Evolutionary conservation across 2,329 filamentous ascomycete genomes (phyloP).

Genomic region (Rhinocladiella mackenziei): DNA sequence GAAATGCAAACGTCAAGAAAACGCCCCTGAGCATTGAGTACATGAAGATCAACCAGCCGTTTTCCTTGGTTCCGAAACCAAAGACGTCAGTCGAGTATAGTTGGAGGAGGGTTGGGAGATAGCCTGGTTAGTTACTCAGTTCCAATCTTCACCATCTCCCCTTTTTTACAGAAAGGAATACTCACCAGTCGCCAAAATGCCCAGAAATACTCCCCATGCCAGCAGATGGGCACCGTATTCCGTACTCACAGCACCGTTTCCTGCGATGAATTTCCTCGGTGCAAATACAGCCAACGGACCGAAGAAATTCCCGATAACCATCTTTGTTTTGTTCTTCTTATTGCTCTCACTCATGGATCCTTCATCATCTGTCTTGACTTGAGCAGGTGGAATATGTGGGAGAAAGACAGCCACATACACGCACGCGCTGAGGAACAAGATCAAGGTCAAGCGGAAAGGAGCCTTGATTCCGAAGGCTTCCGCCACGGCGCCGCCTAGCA

Average conservation of each 20-base stretch:
- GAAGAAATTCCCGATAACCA: slow-evolving; percentile 29
- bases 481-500: slow-evolving; percentile 62
- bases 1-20: slow-evolving; percentile 55
- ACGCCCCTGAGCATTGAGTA: slow-evolving; percentile 53
- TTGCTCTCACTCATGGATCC: background rate
- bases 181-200: slow-evolving; percentile 59
- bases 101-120: slow-evolving; percentile 59
- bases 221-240: slow-evolving; percentile 63
- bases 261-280: slow-evolving; percentile 53
- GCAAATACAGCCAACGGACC: slow-evolving; percentile 60
- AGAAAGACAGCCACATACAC: slow-evolving; percentile 42
- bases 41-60: slow-evolving; percentile 55
- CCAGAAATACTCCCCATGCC: slow-evolving; percentile 62
- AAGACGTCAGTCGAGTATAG: slow-evolving; percentile 57
- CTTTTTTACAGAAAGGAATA: too few species aligned
- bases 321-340: slow-evolving; percentile 34
- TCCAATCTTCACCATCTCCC: too few species aligned
- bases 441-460: slow-evolving; percentile 62
- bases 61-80: slow-evolving; percentile 53
- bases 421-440: slow-evolving; percentile 49
- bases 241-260: slow-evolving; percentile 48
- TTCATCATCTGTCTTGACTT: slow-evolving; percentile 1
- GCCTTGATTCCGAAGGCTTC: slow-evolving; percentile 60
- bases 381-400: slow-evolving; percentile 48
- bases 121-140: slow-evolving; percentile 39